Conservation (phyloP, 164 flowering plant species). For the Cinnamomum chago region DNA sequence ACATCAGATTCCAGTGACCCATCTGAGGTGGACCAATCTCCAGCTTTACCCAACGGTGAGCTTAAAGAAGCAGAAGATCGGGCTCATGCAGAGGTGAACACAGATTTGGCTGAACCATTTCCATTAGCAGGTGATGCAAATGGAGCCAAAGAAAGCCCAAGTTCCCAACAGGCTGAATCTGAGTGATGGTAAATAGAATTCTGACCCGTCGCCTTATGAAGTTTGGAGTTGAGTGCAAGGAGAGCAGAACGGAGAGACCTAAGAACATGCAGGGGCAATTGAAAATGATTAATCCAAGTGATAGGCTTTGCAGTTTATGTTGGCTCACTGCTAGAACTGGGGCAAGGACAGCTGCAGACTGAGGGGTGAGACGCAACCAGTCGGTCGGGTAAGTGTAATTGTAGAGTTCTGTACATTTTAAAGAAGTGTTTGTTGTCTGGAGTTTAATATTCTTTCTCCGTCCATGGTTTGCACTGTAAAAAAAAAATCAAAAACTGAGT, state of each 20-base stretch:
- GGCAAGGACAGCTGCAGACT: neutral
- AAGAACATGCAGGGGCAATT: slow-evolving; percentile 8
- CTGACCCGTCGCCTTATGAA: slow-evolving; percentile 10
- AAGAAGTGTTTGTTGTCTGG: slow-evolving; percentile 1
- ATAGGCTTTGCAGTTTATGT: neutral
- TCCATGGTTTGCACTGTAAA: slow-evolving; percentile 1
- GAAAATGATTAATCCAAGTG: slow-evolving; percentile 4
- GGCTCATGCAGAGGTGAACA: neutral
- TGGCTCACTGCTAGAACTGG: neutral
- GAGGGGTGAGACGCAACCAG: neutral
- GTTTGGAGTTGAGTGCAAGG: slow-evolving; percentile 8
- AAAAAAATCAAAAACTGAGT: neutral
- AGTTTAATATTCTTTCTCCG: slow-evolving; percentile 11
- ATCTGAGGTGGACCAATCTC: slow-evolving; percentile 19
- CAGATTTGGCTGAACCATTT: slow-evolving; percentile 7
- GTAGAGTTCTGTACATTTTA: slow-evolving; percentile 21
- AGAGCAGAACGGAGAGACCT: slow-evolving; percentile 5
- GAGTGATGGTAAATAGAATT: slow-evolving; percentile 1
- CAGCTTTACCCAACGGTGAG: slow-evolving; percentile 35
- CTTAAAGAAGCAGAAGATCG: slow-evolving; percentile 12
- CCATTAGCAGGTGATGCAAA: neutral
- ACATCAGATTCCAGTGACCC: slow-evolving; percentile 40
- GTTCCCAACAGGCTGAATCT: slow-evolving; percentile 7
- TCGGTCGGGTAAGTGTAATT: slow-evolving; percentile 6
- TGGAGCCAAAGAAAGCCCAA: slow-evolving; percentile 7